Evolutionary conservation across 2,329 filamentous ascomycete species (phyloP).

Genomic region (Pestalotiopsis sp.): DNA sequence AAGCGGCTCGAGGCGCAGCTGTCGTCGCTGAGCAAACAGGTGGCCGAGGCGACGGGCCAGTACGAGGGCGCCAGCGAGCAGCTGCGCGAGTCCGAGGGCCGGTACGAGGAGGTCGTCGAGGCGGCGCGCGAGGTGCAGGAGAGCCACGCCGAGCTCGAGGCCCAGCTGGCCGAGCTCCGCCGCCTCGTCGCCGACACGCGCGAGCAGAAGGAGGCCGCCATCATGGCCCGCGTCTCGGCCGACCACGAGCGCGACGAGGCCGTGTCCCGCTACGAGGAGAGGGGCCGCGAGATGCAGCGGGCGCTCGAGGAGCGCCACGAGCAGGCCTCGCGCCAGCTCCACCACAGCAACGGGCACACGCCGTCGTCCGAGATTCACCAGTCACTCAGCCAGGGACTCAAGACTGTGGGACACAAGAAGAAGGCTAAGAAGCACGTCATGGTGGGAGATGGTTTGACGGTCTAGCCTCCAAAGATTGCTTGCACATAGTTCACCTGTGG

Average conservation of each 20-base stretch:
- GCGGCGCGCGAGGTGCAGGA: background rate
- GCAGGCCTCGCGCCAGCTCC: background rate
- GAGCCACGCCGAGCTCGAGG: conserved; percentile 2
- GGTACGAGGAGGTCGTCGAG: conserved; percentile 6
- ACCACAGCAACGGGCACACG: background rate
- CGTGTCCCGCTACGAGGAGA: conserved; percentile 10
- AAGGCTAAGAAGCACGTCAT: background rate
- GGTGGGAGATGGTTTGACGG: background rate
- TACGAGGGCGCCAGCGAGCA: background rate
- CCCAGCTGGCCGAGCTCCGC: background rate
- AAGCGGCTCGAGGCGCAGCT: background rate
- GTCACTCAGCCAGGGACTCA: background rate
- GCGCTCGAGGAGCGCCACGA: background rate
- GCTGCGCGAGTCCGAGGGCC: conserved; percentile 1
- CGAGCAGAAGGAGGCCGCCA: conserved; percentile 9
- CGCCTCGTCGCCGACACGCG: background rate
- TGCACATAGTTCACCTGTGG: no score
- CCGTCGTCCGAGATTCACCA: background rate
- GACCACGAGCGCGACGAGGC: conserved; percentile 10
- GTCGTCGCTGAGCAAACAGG: background rate
- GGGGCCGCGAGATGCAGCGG: conserved; percentile 2
- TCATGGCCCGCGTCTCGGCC: conserved; percentile 1
- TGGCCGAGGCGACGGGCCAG: background rate
- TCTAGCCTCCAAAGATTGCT: background rate
- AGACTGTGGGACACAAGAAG: background rate